A percentile compares a stretch with the other conserved stretches of the same genome.
These are phyloP conservation scores for Striga asiatica DNA, from an alignment of 257 asterid species.

Conservation along the genomic window DNA sequence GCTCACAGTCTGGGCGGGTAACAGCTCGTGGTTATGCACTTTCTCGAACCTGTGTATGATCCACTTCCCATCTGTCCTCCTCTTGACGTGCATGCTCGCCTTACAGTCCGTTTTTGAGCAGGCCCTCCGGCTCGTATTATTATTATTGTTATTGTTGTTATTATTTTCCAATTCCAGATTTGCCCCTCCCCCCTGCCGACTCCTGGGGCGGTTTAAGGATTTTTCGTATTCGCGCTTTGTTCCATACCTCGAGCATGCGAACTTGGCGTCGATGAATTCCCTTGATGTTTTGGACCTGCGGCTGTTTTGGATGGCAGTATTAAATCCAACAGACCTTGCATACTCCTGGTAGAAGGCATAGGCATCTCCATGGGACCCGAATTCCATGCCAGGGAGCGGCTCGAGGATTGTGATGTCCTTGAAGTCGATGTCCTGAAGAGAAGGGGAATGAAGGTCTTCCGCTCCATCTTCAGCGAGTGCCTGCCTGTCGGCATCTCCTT, in stretches of 20 bases:
- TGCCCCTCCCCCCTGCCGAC: conserved; percentile 83
- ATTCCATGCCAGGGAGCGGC: conserved; percentile 97
- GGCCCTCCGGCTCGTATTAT: conserved; percentile 80
- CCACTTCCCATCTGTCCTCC: conserved; percentile 92
- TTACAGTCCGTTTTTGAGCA: conserved; percentile 95
- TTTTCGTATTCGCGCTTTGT: conserved; percentile 89
- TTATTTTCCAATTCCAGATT: conserved; percentile 81
- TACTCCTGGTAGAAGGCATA: conserved; percentile 93
- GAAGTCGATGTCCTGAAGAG: conserved; percentile 39
- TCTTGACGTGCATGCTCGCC: conserved; percentile 98
- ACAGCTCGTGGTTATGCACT: conserved; percentile 86
- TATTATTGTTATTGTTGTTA: too few species aligned
- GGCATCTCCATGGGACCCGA: conserved; percentile 90
- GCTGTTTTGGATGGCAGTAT: conserved; percentile 84
- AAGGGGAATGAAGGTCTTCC: conserved; percentile 46
- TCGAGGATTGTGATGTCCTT: conserved; percentile 76
- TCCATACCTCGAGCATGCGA: conserved; percentile 94
- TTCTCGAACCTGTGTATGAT: conserved; percentile 87
- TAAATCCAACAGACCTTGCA: conserved; percentile 87
- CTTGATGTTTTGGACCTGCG: conserved; percentile 89
- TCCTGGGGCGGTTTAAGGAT: conserved; percentile 69
- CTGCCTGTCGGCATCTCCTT: conserved; percentile 43
- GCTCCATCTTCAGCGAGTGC: conserved; percentile 46
- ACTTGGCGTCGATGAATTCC: conserved; percentile 91
- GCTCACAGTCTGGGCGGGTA: conserved; percentile 91